Evolutionary conservation across 352 stramenopile genomes (phyloP), one percentile per base, ranked within the genome.

Genomic region (Pythium phragmiticola): DNA sequence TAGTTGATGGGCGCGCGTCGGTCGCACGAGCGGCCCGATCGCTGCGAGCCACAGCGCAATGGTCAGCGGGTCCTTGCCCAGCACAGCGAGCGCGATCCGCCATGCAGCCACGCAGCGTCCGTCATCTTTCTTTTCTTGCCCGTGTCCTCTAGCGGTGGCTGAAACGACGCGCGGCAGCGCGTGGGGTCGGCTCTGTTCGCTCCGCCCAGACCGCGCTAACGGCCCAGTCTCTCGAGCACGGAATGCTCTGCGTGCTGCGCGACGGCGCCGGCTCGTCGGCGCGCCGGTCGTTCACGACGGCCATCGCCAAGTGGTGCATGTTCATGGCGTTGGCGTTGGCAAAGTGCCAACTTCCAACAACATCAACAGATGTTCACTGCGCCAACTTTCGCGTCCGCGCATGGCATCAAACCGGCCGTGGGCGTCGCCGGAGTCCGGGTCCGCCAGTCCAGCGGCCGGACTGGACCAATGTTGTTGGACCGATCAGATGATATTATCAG

Each of bases 11-110:
- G 37, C 42, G 42, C n/a, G 7, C 7, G n/a, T 8, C n/a, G 42
- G 42, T 23, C 42, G n/a, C 7, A 30, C 7, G n/a, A 23, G 7
- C 30, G 36, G 28, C 12, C 11, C 19, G 33, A 56, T 4, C 28
- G 39, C 36, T n/a, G 39, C 30, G 7, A 41, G 0, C 57, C 45
- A 63, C 34, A 56, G 14, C 5, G 23, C 23, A 3, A 47, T 7
- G n/a, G 46, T 63, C 45, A 33, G 45, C n/a, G 36, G 7, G 46
- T 63, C 57, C 8, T 41, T 26, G n/a, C 7, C 7, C 34, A 63
- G 34, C 46, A 63, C 46, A 34, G 4, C 9, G 4, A 56, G 12
- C 13, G 49, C 30, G 16, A 48, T 19, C 12, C 46, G 46, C 30
- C 30, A 63, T n/a, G 33, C 12, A 45, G 45, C 0, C 46, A 9